Evolutionary conservation across 1,284 basidiomycete genomes (phyloP), one percentile per base, ranked within the genome.

Genomic region (Binderoboletus segoi): DNA sequence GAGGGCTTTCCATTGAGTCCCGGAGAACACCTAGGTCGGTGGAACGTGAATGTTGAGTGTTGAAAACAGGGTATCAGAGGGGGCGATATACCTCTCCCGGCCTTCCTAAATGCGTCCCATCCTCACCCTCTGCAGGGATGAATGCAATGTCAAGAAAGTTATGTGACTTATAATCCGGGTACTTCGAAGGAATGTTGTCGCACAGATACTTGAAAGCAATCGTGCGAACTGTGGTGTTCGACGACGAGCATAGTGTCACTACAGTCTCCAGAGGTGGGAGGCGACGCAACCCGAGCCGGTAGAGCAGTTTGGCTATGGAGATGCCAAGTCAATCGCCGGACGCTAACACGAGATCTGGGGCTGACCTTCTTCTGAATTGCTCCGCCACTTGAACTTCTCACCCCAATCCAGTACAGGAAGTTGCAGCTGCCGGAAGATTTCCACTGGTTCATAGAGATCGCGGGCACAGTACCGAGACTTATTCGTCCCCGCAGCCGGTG

Each of bases 361-460:
- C 76, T 41, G 49, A 90, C 94, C 93, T 85, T 97, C 95, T 28
- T 94, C 91, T 0, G 92, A 93, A 21, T 80, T 82, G 4, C 80
- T 72, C 53, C 83, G 81, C 95, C 95, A 97, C 67, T 89, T 93
- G 8, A 74, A 73, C 59, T 85, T 80, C 11, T 79, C 80, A 1
- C 91, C 88, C 96, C 96, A 99, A 65, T 94, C 93, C 40, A 99
- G 79, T 1, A 96, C 70, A 1, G 95, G 94, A 11, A 99, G 75
- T 10, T 84, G 82, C 3, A 98, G 77, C 47, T 84, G 79, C 12
- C 90, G 83, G 60, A 96, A 85, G 1, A 82, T 77, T 38, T 91
- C 88, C 2, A 80, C 67, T 0, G 97, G 96, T 68, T 98, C 95
- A 66, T 96, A 97, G 2, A 96, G 78, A 55, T 93, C 83, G 33